Evolutionary conservation across 805 yeast species (phyloP).

Genomic region (Metschnikowia borealis): DNA sequence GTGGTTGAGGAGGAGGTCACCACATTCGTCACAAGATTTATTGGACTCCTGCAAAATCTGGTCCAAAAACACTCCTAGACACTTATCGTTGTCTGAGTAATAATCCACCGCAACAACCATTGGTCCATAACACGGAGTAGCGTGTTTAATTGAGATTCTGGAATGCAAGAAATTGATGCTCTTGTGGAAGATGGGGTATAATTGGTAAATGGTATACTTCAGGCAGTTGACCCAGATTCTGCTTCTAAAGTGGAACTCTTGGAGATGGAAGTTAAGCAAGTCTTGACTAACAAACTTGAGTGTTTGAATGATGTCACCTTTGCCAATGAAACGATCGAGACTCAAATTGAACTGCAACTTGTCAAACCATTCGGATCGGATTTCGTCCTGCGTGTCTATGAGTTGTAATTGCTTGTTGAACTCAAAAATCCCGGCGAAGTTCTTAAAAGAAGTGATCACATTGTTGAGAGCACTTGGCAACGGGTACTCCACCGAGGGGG

Average conservation of each 20-base stretch:
- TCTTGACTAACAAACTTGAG: constrained; percentile 34
- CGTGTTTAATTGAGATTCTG: constrained; percentile 74
- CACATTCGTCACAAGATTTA: constrained; percentile 76
- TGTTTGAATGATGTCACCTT: constrained; percentile 33
- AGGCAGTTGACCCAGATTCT: constrained; percentile 45
- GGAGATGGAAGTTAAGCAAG: constrained; percentile 43
- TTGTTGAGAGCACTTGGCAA: constrained; percentile 59
- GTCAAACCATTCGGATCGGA: constrained; percentile 23
- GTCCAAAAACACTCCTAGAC: constrained; percentile 86
- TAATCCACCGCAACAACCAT: constrained; percentile 77
- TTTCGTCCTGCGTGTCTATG: constrained; percentile 23
- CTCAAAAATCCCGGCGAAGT: constrained; percentile 22
- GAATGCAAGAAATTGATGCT: constrained; percentile 75
- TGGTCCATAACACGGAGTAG: constrained; percentile 93
- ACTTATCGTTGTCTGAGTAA: constrained; percentile 86
- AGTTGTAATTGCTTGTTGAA: constrained; percentile 21
- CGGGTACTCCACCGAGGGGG: constrained; percentile 78
- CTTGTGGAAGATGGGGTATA: constrained; percentile 59
- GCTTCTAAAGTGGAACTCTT: constrained; percentile 44
- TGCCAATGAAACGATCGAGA: constrained; percentile 25
- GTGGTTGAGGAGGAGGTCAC: constrained; percentile 65
- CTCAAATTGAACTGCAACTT: constrained; percentile 26
- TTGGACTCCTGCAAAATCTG: constrained; percentile 66
- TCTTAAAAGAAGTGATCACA: constrained; percentile 50
- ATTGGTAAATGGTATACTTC: constrained; percentile 34